Percentiles rank a stretch among this genome's conserved stretches.
Evolutionary conservation across 306 rosid species (phyloP).

Genomic region (Cucurbita argyrosperma): DNA sequence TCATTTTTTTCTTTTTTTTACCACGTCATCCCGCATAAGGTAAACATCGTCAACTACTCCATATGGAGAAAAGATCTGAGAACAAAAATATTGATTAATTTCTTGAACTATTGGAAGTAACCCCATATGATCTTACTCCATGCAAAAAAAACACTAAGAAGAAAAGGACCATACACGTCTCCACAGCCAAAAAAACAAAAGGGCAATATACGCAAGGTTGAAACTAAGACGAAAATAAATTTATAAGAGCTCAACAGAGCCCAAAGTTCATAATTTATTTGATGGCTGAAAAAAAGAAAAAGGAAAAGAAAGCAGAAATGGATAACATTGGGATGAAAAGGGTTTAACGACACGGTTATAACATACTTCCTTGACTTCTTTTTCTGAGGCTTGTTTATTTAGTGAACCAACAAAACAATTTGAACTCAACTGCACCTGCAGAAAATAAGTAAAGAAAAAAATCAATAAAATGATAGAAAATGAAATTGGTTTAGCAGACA

Average conservation of each 20-base stretch:
- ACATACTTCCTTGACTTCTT: conserved; percentile 89
- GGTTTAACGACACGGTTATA: not conserved
- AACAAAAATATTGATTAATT: conserved; percentile 17
- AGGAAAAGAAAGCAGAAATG: not conserved
- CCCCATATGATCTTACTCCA: not conserved
- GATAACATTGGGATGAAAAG: not conserved
- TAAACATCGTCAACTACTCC: conserved; percentile 93
- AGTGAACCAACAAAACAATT: conserved; percentile 91
- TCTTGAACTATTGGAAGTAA: not conserved
- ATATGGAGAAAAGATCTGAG: conserved; percentile 69
- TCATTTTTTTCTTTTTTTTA: too few relatives aligned
- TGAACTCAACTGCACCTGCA: conserved; percentile 91
- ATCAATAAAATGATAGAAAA: conserved; percentile 12
- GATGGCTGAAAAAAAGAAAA: not conserved
- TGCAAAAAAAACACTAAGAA: not conserved
- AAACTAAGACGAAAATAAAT: not conserved
- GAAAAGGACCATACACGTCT: not conserved
- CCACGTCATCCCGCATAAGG: conserved; percentile 98
- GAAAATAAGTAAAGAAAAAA: conserved; percentile 5
- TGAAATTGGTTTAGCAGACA: not conserved
- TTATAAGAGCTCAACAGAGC: not conserved
- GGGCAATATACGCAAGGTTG: not conserved
- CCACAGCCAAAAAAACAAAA: not conserved
- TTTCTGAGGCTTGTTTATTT: conserved; percentile 71
- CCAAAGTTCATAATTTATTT: not conserved